Base-by-base conservation (phyloP, 2,329 filamentous ascomycete genomes). In the Xylariaceae sp. region DNA sequence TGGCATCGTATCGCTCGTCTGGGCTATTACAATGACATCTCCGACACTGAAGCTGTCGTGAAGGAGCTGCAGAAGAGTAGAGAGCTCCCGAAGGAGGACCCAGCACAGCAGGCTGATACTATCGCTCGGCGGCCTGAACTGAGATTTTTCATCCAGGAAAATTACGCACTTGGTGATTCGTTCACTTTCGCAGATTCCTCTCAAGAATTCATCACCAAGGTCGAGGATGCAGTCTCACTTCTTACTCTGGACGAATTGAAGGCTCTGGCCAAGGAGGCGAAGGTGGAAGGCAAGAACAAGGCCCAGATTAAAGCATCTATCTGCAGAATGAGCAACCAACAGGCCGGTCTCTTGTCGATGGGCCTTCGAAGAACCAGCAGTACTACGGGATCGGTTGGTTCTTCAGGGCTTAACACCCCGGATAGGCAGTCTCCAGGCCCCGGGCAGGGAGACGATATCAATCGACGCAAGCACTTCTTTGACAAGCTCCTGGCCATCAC, bases 241-340 rank as follows among this genome's bases (percentile, higher is more conserved):
- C 65, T 98, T 4, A 77, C 80, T n/a, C 68, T 97, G 0, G 88
- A 96, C 32, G 92, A 98, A 63, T 70, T 97, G 15, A 97, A 92
- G 57, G 59, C 62, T 0, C 64, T 98, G 9, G 86, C 88, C 1
- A 96, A 87, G 57, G 87, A 95, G 49, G 85, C 81, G 3, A 95
- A 88, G 52, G 74, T 94, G 0, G 79, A 85, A 52, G 90, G 90
- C 2, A 92, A 86, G 61, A 95, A 85, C 53, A 98, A 98, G 60
- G 70, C 75, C 24, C 88, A 94, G 24, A 65, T 97, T 6, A 65
- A 89, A 18, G 74, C 73, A 46, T 82, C 83, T n/a, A 70, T 97
- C 7, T 74, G 79, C n/a, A 74, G 73, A 35, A 78, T 81, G 54
- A 90, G 84, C 57, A 76, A 80, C 41, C 79, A 77, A 43, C 90